These are phyloP conservation scores for Ramaria sp. DNA, from an alignment of 768 basidiomycete genomes.

Conservation along the genomic window DNA sequence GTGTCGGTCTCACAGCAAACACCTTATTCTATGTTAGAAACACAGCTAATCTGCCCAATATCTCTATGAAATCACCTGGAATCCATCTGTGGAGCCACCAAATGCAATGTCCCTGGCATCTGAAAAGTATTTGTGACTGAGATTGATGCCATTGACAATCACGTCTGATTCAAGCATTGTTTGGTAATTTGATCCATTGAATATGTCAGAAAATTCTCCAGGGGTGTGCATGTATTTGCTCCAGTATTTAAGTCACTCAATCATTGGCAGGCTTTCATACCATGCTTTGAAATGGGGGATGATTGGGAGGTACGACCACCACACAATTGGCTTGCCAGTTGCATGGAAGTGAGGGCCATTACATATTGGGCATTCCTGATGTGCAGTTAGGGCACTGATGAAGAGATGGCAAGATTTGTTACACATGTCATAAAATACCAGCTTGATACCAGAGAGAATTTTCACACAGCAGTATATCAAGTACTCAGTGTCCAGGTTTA, in stretches of 20 bases:
- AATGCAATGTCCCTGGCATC: constrained; percentile 33
- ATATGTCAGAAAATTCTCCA: constrained; percentile 23
- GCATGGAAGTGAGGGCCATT: too few species aligned
- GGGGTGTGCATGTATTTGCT: constrained; percentile 13
- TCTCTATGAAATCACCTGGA: background rate
- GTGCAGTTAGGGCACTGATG: constrained; percentile 15
- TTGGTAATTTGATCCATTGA: constrained; percentile 25
- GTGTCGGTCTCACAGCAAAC: background rate
- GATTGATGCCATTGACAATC: constrained; percentile 16
- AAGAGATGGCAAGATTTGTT: constrained; percentile 30
- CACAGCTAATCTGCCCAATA: background rate
- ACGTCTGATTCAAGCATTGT: constrained; percentile 13
- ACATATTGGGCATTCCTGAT: too few species aligned
- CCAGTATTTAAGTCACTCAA: constrained; percentile 21
- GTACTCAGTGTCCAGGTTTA: constrained; percentile 2
- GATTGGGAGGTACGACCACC: constrained; percentile 29
- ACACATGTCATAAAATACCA: constrained; percentile 31
- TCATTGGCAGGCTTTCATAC: constrained; percentile 14
- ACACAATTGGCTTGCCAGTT: constrained; percentile 13
- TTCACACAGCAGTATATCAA: constrained; percentile 12
- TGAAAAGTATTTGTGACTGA: constrained; percentile 24
- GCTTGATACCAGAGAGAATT: constrained; percentile 24
- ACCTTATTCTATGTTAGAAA: background rate
- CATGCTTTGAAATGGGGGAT: constrained; percentile 24
- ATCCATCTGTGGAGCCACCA: background rate